Evolutionary conservation across 805 yeast species (phyloP).

Genomic region (Priceomyces carsonii): DNA sequence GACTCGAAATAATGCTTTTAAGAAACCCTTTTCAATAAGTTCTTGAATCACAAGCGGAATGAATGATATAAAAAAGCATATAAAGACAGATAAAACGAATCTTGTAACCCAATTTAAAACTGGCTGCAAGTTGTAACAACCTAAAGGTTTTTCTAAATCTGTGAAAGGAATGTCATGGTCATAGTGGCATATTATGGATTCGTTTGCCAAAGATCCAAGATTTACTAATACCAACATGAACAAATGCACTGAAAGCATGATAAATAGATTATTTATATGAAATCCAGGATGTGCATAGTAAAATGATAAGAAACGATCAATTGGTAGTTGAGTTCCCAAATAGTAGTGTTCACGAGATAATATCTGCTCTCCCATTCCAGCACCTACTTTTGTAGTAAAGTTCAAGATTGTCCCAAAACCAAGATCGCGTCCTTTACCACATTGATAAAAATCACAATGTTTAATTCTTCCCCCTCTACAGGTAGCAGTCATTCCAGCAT

Average conservation of each 20-base stretch:
- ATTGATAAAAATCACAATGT: slow-evolving; percentile 94
- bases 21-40: slow-evolving; percentile 77
- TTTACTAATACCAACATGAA: slow-evolving; percentile 80
- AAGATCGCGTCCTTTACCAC: slow-evolving; percentile 95
- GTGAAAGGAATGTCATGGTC: slow-evolving; percentile 69
- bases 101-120: slow-evolving; percentile 89
- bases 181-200: slow-evolving; percentile 67
- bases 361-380: slow-evolving; percentile 98
- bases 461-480: slow-evolving; percentile 91
- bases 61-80: slow-evolving; percentile 90
- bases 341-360: slow-evolving; percentile 89
- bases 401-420: slow-evolving; percentile 92
- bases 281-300: slow-evolving; percentile 98
- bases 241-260: slow-evolving; percentile 81
- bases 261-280: slow-evolving; percentile 87
- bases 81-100: slow-evolving; percentile 85
- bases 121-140: slow-evolving; percentile 84
- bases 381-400: slow-evolving; percentile 94
- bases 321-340: slow-evolving; percentile 84
- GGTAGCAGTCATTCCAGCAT: slow-evolving; percentile 91
- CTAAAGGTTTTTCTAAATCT: slow-evolving; percentile 71
- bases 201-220: slow-evolving; percentile 76
- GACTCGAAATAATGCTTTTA: slow-evolving; percentile 72
- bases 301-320: slow-evolving; percentile 87
- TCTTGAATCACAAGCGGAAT: slow-evolving; percentile 88